Evolutionary conservation across 768 basidiomycete species (phyloP).

Genomic region (Sporobolomyces roseus): DNA sequence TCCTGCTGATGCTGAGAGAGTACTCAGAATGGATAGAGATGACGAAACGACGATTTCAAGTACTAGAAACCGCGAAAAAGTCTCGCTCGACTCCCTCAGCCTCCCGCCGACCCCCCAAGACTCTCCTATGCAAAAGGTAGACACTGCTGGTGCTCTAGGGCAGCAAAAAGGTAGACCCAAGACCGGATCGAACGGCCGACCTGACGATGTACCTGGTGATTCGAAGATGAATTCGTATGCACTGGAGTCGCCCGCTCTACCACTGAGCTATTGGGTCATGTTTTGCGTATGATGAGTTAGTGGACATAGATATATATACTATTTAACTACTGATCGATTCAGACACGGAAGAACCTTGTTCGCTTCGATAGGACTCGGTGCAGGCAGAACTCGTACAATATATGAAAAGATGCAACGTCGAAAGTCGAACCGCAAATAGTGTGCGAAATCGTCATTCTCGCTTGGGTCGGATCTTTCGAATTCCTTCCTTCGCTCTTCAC

Average conservation of each 20-base stretch:
- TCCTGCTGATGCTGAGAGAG: too few relatives aligned
- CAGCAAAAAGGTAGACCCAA: slow-evolving; percentile 19
- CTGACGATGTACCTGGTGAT: slow-evolving; percentile 28
- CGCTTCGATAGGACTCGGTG: neutral
- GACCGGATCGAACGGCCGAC: slow-evolving; percentile 35
- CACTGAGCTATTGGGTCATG: slow-evolving; percentile 28
- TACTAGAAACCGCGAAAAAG: too few relatives aligned
- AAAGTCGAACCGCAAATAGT: neutral
- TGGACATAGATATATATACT: neutral
- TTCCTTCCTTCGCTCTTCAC: neutral
- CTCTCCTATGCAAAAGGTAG: too few relatives aligned
- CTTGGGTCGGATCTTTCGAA: too few relatives aligned
- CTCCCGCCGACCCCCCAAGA: too few relatives aligned
- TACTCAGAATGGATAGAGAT: too few relatives aligned
- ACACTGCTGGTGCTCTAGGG: too few relatives aligned
- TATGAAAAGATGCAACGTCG: neutral
- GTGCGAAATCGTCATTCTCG: neutral
- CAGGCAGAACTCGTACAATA: too few relatives aligned
- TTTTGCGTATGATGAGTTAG: neutral
- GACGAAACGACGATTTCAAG: too few relatives aligned
- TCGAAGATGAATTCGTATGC: neutral
- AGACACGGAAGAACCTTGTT: slow-evolving; percentile 24
- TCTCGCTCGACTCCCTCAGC: too few relatives aligned
- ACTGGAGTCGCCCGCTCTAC: slow-evolving; percentile 36
- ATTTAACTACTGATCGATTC: neutral